Base-by-base conservation (phyloP, 805 yeast species). In the Candida gorgasii region DNA sequence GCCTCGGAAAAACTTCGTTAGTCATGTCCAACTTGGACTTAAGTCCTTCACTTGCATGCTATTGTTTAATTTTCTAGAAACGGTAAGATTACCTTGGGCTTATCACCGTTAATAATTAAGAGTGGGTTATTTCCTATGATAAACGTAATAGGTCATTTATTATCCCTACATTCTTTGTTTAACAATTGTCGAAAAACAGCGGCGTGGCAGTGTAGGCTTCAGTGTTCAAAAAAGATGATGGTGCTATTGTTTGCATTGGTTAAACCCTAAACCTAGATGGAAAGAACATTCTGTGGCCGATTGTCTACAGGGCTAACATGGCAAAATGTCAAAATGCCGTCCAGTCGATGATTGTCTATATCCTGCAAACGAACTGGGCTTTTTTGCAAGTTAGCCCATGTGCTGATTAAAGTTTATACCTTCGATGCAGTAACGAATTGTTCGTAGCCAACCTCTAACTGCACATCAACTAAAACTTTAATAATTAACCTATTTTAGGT, bases 351-450 rank as follows among this genome's bases (percentile, higher is more conserved):
- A 24, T 24, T 13, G 28, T 24, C 28, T 24, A 7, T n/a, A n/a
- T n/a, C n/a, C n/a, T n/a, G n/a, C n/a, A n/a, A n/a, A n/a, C n/a
- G 24, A 20, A 7, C 9, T 20, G 24, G 9, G 6, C n/a, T 13
- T 34, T 22, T 34, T 34, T 34, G 12, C 37, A 34, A 22, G 37
- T 34, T 34, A 34, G 28, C 29, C 4, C 11, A 34, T 34, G 37
- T 23, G 12, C 24, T 34, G 28, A 22, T 13, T 22, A 34, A 34
- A 34, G 37, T 34, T 34, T 34, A 22, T 20, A 13, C 28, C 33
- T 29, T 29, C 33, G 33, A 29, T 29, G 33, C 33, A 27, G 30
- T 27, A 27, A 27, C 30, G 30, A 27, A 27, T 22, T n/a, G n/a
- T n/a, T n/a, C n/a, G n/a, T n/a, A n/a, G n/a, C n/a, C n/a, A n/a